A percentile compares a stretch with the other conserved stretches of the same genome.
Evolutionary conservation across 805 yeast species (phyloP).

Genomic region (Candida succiphila): DNA sequence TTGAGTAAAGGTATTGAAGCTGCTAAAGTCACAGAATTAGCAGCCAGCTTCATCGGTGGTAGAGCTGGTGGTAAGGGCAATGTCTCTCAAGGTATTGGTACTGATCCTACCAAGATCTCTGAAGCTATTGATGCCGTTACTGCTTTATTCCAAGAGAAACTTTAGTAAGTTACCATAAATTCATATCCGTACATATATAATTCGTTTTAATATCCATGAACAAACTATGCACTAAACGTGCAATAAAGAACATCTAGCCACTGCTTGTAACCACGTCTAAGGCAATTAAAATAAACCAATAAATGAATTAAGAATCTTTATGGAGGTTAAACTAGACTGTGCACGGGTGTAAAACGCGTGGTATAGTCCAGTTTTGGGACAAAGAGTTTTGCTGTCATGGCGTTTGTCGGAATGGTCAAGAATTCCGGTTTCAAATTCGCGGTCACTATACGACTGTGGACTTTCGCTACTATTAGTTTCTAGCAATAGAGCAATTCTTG

Average conservation of each 20-base stretch:
- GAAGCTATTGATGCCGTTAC: slow-evolving; percentile 68
- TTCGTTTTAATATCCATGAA: no score
- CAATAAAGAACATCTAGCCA: no score
- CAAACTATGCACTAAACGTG: background rate
- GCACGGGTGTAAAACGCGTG: background rate
- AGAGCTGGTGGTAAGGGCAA: slow-evolving; percentile 98
- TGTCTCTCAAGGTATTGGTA: slow-evolving; percentile 95
- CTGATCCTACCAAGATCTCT: slow-evolving; percentile 56
- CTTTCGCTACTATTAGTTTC: no score
- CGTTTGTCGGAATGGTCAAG: slow-evolving; percentile 21
- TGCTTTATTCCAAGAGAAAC: slow-evolving; percentile 49
- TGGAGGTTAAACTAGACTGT: no score
- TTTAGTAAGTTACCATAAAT: slow-evolving; percentile 20
- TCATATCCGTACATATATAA: background rate
- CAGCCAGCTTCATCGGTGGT: slow-evolving; percentile 77
- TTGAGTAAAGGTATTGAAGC: slow-evolving; percentile 64
- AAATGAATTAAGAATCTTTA: no score
- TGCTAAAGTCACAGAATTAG: slow-evolving; percentile 63
- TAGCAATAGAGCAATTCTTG: no score
- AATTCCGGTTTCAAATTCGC: slow-evolving; percentile 12
- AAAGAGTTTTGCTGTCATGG: slow-evolving; percentile 16
- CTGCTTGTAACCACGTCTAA: no score
- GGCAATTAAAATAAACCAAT: no score
- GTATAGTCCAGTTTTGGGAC: background rate
- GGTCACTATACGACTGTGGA: no score